Percentiles rank a stretch among this genome's conserved stretches.
Conservation (phyloP, 352 stramenopile species). For the Globisporangium viniferum region DNA sequence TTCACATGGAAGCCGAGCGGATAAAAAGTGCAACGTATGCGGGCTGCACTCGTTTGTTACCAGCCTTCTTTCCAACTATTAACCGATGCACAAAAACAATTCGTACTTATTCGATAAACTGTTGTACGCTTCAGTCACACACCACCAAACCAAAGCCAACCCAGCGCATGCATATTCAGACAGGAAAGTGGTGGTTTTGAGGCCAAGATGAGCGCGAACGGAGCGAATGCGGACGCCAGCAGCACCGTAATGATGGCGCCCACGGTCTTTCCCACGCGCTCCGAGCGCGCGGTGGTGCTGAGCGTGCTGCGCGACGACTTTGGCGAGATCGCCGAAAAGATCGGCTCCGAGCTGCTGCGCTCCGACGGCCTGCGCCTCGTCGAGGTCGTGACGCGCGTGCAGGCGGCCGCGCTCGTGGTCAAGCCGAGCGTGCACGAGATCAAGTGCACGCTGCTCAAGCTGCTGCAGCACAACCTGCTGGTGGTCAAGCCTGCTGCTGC, state of each 20-base stretch:
- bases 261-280: constrained; percentile 53
- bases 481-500: constrained; percentile 42
- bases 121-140: background rate
- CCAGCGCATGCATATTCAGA: background rate
- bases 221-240: background rate
- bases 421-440: constrained; percentile 66
- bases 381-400: constrained; percentile 66
- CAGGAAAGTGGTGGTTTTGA: background rate
- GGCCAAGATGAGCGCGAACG: constrained; percentile 11
- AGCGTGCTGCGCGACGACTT: constrained; percentile 83
- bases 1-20: background rate
- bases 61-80: background rate
- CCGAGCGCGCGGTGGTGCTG: constrained; percentile 67
- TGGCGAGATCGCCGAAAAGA: constrained; percentile 59
- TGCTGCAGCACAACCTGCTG: constrained; percentile 87
- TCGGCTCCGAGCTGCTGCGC: constrained; percentile 59
- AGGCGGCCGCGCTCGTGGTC: constrained; percentile 27
- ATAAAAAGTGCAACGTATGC: constrained; percentile 2
- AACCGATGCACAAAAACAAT: background rate
- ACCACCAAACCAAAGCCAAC: background rate
- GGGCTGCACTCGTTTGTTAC: background rate
- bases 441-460: constrained; percentile 80
- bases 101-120: background rate
- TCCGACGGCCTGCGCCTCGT: constrained; percentile 59
- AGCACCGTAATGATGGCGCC: background rate